Evolutionary conservation across 345 rosid species (phyloP).

Genomic region (Boechera divaricarpa): DNA sequence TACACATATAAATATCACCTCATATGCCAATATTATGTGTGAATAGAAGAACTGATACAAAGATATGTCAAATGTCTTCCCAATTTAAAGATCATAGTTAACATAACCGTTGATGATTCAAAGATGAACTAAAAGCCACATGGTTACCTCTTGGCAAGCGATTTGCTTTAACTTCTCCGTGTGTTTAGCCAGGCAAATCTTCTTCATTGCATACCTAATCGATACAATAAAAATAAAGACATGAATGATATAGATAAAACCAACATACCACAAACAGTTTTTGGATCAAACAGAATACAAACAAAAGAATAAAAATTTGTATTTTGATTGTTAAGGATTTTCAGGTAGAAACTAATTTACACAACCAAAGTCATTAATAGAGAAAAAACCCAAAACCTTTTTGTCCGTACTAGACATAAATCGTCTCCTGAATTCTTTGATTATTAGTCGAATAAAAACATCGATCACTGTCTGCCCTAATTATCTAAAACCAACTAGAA

Average conservation of each 20-base stretch:
- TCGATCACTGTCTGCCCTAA: slow-evolving; percentile 4
- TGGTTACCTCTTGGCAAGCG: slow-evolving; percentile 86
- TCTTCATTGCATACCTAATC: slow-evolving; percentile 91
- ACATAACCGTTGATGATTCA: slow-evolving; percentile 16
- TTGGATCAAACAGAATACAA: slow-evolving; percentile 21
- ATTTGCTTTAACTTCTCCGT: slow-evolving; percentile 86
- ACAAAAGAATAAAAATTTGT: background rate
- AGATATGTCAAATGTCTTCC: slow-evolving; percentile 1
- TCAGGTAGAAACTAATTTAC: slow-evolving; percentile 23
- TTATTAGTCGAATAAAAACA: slow-evolving; percentile 5
- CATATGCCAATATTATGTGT: background rate
- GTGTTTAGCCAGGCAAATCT: slow-evolving; percentile 85
- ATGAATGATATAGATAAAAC: slow-evolving; percentile 23
- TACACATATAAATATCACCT: background rate
- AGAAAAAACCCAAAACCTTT: slow-evolving; percentile 19
- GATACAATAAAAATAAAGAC: slow-evolving; percentile 29
- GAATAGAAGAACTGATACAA: background rate
- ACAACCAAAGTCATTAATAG: slow-evolving; percentile 23
- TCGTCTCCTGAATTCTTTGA: background rate
- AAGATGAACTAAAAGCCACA: slow-evolving; percentile 4
- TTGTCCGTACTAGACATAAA: background rate
- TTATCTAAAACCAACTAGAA: too few relatives aligned
- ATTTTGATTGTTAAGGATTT: background rate
- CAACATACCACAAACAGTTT: slow-evolving; percentile 17
- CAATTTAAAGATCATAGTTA: background rate